phyloP scores from a whole-genome alignment of 1,284 basidiomycete species.

The Calocybe gambosa region DNA sequence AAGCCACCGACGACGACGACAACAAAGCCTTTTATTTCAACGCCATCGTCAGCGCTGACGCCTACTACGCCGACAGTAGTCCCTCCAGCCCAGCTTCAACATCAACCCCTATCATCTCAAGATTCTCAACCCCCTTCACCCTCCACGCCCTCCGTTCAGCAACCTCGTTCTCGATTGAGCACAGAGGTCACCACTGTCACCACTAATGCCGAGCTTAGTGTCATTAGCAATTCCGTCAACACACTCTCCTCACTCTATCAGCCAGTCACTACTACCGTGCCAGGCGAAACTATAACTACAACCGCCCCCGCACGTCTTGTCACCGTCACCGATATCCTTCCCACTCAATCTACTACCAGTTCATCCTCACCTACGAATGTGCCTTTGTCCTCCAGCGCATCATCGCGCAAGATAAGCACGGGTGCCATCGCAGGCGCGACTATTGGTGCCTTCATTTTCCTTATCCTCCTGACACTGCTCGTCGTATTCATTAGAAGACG shows the following conservation, averaged over 20 bases:
- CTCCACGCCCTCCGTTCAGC: too few relatives aligned
- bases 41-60: too few relatives aligned
- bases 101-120: too few relatives aligned
- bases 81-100: too few relatives aligned
- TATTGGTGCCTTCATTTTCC: slow-evolving; percentile 29
- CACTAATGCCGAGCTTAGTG: neutral
- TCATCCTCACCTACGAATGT: neutral
- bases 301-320: neutral
- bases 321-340: neutral
- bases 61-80: too few relatives aligned
- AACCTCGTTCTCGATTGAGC: too few relatives aligned
- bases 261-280: neutral
- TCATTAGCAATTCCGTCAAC: neutral
- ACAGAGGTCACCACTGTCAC: too few relatives aligned
- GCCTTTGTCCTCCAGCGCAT: neutral
- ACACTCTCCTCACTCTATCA: neutral
- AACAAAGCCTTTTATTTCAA: too few relatives aligned
- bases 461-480: slow-evolving; percentile 22
- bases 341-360: neutral
- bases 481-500: slow-evolving; percentile 30
- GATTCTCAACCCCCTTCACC: too few relatives aligned
- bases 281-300: neutral
- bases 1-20: too few relatives aligned
- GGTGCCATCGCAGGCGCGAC: slow-evolving; percentile 39
- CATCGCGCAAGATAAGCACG: slow-evolving; percentile 14